These are phyloP conservation scores for Candida tammaniensis DNA, from an alignment of 805 yeast genomes.

Conservation along the genomic window DNA sequence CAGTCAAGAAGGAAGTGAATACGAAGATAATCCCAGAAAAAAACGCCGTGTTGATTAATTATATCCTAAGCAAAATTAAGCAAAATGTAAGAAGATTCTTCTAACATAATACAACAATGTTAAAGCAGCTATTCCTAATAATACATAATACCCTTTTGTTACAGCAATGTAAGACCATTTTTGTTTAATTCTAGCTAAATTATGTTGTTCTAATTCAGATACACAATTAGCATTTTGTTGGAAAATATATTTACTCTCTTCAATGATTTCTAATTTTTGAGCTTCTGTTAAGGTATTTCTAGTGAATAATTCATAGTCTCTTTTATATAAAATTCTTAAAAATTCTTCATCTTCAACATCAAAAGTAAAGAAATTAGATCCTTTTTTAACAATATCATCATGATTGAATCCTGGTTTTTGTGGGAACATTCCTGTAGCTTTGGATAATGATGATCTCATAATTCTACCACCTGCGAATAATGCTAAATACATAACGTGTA, in stretches of 20 bases:
- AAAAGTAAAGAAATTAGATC: conserved; percentile 70
- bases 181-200: conserved; percentile 53
- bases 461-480: conserved; percentile 84
- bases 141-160: conserved; percentile 51
- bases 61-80: conserved; percentile 9
- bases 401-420: conserved; percentile 64
- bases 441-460: conserved; percentile 62
- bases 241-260: conserved; percentile 66
- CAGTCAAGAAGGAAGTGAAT: conserved; percentile 10
- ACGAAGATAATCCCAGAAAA: conserved; percentile 1
- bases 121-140: conserved; percentile 29
- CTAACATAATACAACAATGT: conserved; percentile 31
- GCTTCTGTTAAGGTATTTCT: conserved; percentile 66
- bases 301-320: conserved; percentile 75
- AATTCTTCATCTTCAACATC: conserved; percentile 66
- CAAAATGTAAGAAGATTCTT: conserved; percentile 23
- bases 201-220: conserved; percentile 65
- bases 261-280: conserved; percentile 67
- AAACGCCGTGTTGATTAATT: background rate
- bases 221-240: conserved; percentile 59
- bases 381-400: conserved; percentile 57
- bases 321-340: conserved; percentile 64
- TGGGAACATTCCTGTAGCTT: conserved; percentile 73
- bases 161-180: conserved; percentile 53
- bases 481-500: conserved; percentile 83